Evolutionary conservation across 2,329 filamentous ascomycete species (phyloP).

Genomic region (Colletotrichum australisinense): DNA sequence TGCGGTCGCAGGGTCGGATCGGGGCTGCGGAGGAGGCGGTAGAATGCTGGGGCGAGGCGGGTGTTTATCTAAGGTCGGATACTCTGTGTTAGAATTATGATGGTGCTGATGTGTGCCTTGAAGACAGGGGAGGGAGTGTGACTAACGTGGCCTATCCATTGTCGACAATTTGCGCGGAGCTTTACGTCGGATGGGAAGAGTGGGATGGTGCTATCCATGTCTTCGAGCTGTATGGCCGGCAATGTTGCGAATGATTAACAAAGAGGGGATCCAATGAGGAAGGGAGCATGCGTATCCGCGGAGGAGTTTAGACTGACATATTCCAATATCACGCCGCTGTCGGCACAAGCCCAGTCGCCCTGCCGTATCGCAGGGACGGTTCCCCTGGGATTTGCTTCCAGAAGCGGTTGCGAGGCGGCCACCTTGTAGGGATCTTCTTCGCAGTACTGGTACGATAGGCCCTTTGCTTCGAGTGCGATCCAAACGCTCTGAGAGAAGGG

Average conservation of each 20-base stretch:
- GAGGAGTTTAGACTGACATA: slow-evolving; percentile 66
- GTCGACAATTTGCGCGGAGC: slow-evolving; percentile 76
- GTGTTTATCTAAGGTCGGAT: slow-evolving; percentile 71
- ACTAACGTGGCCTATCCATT: slow-evolving; percentile 84
- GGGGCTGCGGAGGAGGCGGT: slow-evolving; percentile 76
- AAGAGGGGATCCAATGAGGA: not conserved
- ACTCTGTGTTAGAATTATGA: not conserved
- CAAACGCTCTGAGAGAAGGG: slow-evolving; percentile 90
- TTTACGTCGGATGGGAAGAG: slow-evolving; percentile 75
- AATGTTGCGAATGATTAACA: not conserved
- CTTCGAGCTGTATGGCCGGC: slow-evolving; percentile 70
- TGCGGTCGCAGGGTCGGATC: slow-evolving; percentile 68
- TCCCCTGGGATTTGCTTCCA: slow-evolving; percentile 81
- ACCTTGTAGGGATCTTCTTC: slow-evolving; percentile 86
- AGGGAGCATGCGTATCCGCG: not conserved
- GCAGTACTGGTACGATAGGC: slow-evolving; percentile 84
- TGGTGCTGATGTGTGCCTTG: not conserved
- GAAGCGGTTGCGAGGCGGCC: slow-evolving; percentile 63
- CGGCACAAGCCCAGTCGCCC: slow-evolving; percentile 84
- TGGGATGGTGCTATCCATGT: slow-evolving; percentile 69
- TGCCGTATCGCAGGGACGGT: slow-evolving; percentile 82
- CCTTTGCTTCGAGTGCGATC: slow-evolving; percentile 87
- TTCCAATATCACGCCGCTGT: slow-evolving; percentile 86
- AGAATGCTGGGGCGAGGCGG: slow-evolving; percentile 81
- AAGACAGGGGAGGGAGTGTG: too few species aligned